A percentile compares a stretch with the other conserved stretches of the same genome.
These are phyloP conservation scores for Bipolaris cookei DNA, from an alignment of 2,329 filamentous ascomycete species.

Conservation along the genomic window DNA sequence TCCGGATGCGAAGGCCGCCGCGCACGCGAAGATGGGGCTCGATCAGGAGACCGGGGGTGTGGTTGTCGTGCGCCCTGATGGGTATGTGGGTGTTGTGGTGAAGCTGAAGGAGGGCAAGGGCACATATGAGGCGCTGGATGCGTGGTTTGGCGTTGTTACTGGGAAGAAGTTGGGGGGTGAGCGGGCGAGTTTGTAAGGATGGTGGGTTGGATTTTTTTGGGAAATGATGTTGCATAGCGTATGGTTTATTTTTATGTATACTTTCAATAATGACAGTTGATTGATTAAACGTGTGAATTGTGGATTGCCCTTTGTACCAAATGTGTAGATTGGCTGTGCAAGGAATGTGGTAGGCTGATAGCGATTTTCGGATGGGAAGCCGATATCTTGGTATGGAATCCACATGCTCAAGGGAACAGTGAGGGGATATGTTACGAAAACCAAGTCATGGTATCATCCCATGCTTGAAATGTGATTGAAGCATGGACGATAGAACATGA, in stretches of 20 bases:
- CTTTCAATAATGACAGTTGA: too few relatives aligned
- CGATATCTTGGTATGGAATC: too few relatives aligned
- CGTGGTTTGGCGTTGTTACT: slow-evolving; percentile 78
- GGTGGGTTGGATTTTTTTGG: neutral
- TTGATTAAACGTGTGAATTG: too few relatives aligned
- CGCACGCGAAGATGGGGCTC: slow-evolving; percentile 87
- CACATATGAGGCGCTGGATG: slow-evolving; percentile 82
- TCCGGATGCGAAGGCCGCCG: slow-evolving; percentile 72
- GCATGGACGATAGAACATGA: too few relatives aligned
- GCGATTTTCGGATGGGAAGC: too few relatives aligned
- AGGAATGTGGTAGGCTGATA: too few relatives aligned
- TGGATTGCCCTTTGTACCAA: too few relatives aligned
- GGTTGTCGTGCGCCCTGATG: slow-evolving; percentile 84
- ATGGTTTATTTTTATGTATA: neutral
- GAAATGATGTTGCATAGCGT: neutral
- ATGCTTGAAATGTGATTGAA: too few relatives aligned
- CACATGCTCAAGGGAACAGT: too few relatives aligned
- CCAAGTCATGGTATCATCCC: too few relatives aligned
- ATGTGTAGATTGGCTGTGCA: too few relatives aligned
- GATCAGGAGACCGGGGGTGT: slow-evolving; percentile 75
- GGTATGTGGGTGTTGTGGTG: slow-evolving; percentile 81
- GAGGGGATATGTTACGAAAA: too few relatives aligned
- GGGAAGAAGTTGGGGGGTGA: slow-evolving; percentile 62
- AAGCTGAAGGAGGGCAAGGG: slow-evolving; percentile 75
- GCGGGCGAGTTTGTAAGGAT: slow-evolving; percentile 39